Evolutionary conservation across 768 basidiomycete species (phyloP).

Genomic region (Trametes cubensis): DNA sequence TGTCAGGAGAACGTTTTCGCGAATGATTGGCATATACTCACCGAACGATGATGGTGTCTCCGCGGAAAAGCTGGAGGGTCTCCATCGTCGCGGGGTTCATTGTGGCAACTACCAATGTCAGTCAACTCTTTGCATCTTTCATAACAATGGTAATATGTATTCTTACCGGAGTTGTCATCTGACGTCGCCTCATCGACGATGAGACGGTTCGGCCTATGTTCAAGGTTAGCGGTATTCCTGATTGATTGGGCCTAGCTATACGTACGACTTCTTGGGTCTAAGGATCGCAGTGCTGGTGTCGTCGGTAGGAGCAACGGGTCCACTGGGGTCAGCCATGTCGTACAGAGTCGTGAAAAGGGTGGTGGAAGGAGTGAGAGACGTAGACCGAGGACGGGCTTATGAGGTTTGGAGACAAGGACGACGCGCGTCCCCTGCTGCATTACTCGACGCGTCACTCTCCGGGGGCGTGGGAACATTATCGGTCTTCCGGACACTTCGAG

Average conservation of each 20-base stretch:
- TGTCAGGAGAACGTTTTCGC: not conserved
- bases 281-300: conserved; percentile 95
- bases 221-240: conserved; percentile 24
- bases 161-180: conserved; percentile 93
- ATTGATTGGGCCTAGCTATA: conserved; percentile 29
- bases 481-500: conserved; percentile 31
- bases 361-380: conserved; percentile 20
- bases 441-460: conserved; percentile 26
- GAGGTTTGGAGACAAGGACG: conserved; percentile 29
- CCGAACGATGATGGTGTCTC: conserved; percentile 95
- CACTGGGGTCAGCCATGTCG: conserved; percentile 61
- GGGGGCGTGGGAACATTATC: conserved; percentile 25
- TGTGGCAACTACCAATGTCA: conserved; percentile 71
- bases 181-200: conserved; percentile 93
- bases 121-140: not conserved
- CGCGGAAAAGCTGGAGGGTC: conserved; percentile 87
- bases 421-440: conserved; percentile 35
- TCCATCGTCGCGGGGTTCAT: conserved; percentile 98
- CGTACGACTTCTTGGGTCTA: conserved; percentile 96
- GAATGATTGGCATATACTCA: conserved; percentile 39
- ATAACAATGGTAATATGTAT: not conserved
- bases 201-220: conserved; percentile 87
- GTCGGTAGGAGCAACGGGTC: conserved; percentile 81
- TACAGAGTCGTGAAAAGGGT: conserved; percentile 26
- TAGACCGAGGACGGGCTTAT: conserved; percentile 24